Conservation (phyloP, 345 rosid genomes). For the Noccaea caerulescens region DNA sequence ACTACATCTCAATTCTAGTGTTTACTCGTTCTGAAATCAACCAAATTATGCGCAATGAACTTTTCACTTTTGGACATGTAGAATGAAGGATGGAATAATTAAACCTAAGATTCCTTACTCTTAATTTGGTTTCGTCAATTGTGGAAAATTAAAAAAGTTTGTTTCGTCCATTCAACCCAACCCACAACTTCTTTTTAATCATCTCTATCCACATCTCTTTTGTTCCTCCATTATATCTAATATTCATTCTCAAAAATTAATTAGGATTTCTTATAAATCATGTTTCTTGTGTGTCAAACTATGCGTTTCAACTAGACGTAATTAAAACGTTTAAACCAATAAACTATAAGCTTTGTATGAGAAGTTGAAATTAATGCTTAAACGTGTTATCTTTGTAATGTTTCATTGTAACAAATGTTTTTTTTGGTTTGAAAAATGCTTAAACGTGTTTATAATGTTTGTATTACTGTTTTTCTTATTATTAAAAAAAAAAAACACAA, state of each 20-base stretch:
- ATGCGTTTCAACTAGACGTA: neutral
- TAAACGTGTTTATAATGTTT: neutral
- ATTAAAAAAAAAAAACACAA: too few species aligned
- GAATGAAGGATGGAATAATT: neutral
- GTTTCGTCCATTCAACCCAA: neutral
- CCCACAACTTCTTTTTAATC: neutral
- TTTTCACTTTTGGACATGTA: neutral
- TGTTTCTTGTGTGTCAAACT: neutral
- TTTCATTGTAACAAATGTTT: too few species aligned
- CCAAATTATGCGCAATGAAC: neutral
- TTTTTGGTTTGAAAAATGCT: too few species aligned
- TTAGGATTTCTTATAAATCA: neutral
- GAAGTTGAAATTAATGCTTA: neutral
- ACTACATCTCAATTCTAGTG: neutral
- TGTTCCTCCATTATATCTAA: neutral
- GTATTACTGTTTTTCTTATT: neutral
- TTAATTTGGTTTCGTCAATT: neutral
- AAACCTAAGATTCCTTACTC: neutral
- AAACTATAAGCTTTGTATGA: neutral
- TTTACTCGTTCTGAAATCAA: neutral
- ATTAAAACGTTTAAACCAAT: neutral
- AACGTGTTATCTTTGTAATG: neutral
- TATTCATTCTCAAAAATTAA: neutral
- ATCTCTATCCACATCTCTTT: slow-evolving; percentile 3
- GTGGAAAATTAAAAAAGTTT: neutral